A percentile compares a stretch with the other conserved stretches of the same genome.
Conservation (phyloP, 164 flowering plant species). For the Euptelea pleiosperma region DNA sequence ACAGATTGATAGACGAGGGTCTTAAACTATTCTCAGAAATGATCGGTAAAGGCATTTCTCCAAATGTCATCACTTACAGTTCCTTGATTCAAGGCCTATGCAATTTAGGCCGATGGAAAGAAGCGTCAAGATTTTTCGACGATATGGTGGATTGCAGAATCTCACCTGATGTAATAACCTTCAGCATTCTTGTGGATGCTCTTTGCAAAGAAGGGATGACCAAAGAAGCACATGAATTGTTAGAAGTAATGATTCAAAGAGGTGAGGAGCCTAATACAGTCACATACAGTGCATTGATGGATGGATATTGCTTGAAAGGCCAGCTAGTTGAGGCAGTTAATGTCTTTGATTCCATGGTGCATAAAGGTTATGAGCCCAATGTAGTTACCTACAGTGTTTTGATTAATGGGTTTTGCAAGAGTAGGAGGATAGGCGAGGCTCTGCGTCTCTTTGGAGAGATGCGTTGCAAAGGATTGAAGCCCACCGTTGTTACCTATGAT, state of each 20-base stretch:
- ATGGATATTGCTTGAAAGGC: constrained; percentile 8
- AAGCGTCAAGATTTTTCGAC: too few relatives aligned
- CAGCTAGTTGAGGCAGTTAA: background rate
- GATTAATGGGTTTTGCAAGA: constrained; percentile 18
- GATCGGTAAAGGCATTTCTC: too few relatives aligned
- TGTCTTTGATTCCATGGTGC: background rate
- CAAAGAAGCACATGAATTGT: constrained; percentile 1
- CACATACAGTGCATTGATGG: background rate
- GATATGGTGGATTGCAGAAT: too few relatives aligned
- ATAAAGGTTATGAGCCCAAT: constrained; percentile 8
- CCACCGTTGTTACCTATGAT: background rate
- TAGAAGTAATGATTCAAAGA: background rate
- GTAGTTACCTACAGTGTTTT: constrained; percentile 8
- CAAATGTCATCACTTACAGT: too few relatives aligned
- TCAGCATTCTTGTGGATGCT: background rate
- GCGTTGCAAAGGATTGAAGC: background rate
- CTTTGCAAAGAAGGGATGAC: constrained; percentile 7
- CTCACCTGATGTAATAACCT: constrained; percentile 7
- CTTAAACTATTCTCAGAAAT: background rate
- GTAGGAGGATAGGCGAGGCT: constrained; percentile 9
- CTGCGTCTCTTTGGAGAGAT: background rate
- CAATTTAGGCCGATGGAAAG: too few relatives aligned
- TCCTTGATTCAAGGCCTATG: too few relatives aligned
- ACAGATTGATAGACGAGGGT: background rate
- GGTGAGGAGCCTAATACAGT: background rate